phyloP scores from a whole-genome alignment of 2,329 filamentous ascomycete genomes.

The Aspergillus aculeatus region DNA sequence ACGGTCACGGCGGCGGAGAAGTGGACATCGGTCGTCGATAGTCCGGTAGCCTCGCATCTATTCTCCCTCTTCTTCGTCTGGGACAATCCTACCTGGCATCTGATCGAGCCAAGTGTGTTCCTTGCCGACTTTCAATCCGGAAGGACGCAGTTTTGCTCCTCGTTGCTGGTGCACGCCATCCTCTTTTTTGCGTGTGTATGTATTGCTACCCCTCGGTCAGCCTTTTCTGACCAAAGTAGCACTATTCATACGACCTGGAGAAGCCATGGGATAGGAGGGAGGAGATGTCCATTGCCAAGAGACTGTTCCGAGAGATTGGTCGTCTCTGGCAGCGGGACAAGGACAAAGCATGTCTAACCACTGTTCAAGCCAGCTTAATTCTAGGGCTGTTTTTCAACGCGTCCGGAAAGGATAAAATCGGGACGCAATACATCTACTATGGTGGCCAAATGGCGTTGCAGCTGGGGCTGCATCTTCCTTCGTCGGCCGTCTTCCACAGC shows the following conservation, averaged over 20 bases:
- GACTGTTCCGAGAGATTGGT: not conserved
- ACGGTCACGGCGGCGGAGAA: not conserved
- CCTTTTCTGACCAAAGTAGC: not conserved
- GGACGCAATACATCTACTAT: not conserved
- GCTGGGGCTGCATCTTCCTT: not conserved
- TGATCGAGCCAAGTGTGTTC: not conserved
- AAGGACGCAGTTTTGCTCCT: not conserved
- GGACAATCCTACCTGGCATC: constrained; percentile 2
- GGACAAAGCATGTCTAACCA: not conserved
- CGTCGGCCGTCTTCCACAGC: not conserved
- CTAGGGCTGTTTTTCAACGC: constrained; percentile 3
- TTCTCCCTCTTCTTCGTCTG: constrained; percentile 5
- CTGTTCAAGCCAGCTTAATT: not conserved
- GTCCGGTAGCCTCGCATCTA: not conserved
- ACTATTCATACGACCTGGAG: constrained; percentile 1
- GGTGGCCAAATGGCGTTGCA: constrained; percentile 1
- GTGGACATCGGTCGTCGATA: not conserved
- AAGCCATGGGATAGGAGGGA: constrained; percentile 4
- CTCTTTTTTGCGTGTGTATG: constrained; percentile 7
- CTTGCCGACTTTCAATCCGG: constrained; percentile 1
- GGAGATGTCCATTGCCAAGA: constrained; percentile 1
- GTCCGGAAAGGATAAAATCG: constrained; percentile 1
- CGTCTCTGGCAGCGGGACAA: constrained; percentile 3
- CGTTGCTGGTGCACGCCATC: constrained; percentile 1
- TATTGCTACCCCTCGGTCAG: not conserved